A percentile compares a stretch with the other conserved stretches of the same genome.
These are phyloP conservation scores for Lasiodiplodia hormozganensis DNA, from an alignment of 2,329 filamentous ascomycete genomes.

Conservation along the genomic window DNA sequence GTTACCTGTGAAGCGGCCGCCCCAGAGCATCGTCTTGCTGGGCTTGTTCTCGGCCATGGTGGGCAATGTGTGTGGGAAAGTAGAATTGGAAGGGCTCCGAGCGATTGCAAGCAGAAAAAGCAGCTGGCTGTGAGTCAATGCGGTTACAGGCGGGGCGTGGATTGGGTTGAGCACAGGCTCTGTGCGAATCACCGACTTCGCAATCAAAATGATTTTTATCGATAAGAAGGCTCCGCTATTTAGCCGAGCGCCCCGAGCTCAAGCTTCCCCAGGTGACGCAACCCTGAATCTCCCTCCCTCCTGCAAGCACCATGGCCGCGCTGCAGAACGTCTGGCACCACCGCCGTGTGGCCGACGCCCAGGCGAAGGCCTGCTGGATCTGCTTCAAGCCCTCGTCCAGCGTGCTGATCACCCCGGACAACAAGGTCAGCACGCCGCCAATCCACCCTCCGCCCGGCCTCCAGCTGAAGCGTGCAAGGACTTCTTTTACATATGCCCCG, in stretches of 20 bases:
- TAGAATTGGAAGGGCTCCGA: neutral
- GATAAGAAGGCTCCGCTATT: constrained; percentile 1
- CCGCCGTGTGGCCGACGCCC: constrained; percentile 84
- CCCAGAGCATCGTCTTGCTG: constrained; percentile 64
- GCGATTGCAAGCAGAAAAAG: neutral
- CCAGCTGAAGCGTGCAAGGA: constrained; percentile 59
- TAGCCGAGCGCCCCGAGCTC: neutral
- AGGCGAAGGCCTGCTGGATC: constrained; percentile 84
- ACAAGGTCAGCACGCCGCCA: constrained; percentile 68
- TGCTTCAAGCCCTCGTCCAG: constrained; percentile 89
- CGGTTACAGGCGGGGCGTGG: neutral
- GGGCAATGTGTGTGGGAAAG: neutral
- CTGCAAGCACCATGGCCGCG: constrained; percentile 23
- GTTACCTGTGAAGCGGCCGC: constrained; percentile 66
- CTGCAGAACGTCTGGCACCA: constrained; percentile 83
- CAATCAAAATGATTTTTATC: constrained; percentile 16
- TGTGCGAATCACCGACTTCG: constrained; percentile 26
- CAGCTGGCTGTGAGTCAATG: constrained; percentile 16
- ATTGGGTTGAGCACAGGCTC: constrained; percentile 14
- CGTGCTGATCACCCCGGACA: constrained; percentile 87
- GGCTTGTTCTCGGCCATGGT: constrained; percentile 27
- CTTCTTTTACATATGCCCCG: constrained; percentile 89
- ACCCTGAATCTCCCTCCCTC: neutral
- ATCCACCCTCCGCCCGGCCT: neutral
- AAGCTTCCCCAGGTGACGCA: constrained; percentile 11